phyloP scores from a whole-genome alignment of 768 basidiomycete species.

The Agrocybe chaxingu region DNA sequence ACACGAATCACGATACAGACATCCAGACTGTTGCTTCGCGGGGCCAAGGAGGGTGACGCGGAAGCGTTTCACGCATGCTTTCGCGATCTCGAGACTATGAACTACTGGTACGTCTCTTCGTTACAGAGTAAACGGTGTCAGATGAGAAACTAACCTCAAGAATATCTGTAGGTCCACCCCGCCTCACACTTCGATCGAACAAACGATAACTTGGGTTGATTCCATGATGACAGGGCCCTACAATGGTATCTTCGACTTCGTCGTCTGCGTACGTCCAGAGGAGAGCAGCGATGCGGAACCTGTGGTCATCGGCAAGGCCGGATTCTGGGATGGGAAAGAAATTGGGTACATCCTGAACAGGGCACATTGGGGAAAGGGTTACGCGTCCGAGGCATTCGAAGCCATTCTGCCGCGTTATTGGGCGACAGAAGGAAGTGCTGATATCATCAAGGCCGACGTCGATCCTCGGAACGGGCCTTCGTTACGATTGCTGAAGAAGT shows the following conservation, averaged over 20 bases:
- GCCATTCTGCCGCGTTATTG: constrained; percentile 18
- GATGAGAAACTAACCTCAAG: neutral
- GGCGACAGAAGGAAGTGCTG: constrained; percentile 1
- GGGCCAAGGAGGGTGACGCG: constrained; percentile 11
- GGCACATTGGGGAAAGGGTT: constrained; percentile 22
- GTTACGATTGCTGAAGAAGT: constrained; percentile 14
- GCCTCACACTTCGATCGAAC: constrained; percentile 9
- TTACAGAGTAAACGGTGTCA: neutral
- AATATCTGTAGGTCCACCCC: constrained; percentile 14
- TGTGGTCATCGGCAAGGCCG: constrained; percentile 18
- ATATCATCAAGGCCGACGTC: constrained; percentile 17
- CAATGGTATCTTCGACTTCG: constrained; percentile 20
- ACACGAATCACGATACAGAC: constrained; percentile 17
- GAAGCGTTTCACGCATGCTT: constrained; percentile 13
- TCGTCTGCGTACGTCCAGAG: constrained; percentile 10
- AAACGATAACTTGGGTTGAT: constrained; percentile 16
- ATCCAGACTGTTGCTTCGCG: constrained; percentile 16
- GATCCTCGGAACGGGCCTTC: constrained; percentile 19
- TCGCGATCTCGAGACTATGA: constrained; percentile 16
- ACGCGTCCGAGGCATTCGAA: constrained; percentile 19
- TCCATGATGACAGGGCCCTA: constrained; percentile 15
- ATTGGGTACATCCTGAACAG: constrained; percentile 20
- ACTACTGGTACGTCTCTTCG: constrained; percentile 14
- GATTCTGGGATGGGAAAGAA: constrained; percentile 18
- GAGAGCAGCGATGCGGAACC: constrained; percentile 1